Conservation (phyloP, 345 rosid genomes). For the Eucalyptus curtisii region DNA sequence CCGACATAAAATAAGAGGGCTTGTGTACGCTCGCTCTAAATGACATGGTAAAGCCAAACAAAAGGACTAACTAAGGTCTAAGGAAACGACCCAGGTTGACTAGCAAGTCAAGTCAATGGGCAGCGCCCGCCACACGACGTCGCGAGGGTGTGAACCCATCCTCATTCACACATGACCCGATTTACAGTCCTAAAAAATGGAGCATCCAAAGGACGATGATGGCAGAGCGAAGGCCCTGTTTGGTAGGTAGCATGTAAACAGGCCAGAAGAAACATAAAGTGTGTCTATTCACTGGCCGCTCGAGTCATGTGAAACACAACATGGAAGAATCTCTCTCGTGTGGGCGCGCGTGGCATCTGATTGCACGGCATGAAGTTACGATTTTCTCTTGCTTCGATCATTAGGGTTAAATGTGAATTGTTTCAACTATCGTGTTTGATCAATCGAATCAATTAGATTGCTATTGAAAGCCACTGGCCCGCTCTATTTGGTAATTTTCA, state of each 20-base stretch:
- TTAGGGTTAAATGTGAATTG: background rate
- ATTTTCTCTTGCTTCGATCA: background rate
- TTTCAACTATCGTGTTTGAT: no score
- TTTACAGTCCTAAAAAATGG: background rate
- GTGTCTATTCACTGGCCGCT: background rate
- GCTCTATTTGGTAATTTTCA: background rate
- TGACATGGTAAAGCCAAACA: background rate
- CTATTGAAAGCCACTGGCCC: no score
- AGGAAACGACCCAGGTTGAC: background rate
- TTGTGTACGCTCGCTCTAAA: background rate
- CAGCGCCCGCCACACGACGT: background rate
- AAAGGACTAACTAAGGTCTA: background rate
- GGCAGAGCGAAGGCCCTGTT: background rate
- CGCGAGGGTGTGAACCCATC: background rate
- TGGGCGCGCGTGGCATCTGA: background rate
- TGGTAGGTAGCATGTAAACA: background rate
- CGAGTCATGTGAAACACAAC: background rate
- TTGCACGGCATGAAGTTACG: background rate
- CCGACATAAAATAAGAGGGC: background rate
- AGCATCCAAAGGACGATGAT: background rate
- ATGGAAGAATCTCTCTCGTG: background rate
- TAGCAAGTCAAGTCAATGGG: background rate
- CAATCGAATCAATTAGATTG: accelerated
- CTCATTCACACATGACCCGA: background rate
- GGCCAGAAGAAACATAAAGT: background rate